Base-by-base conservation (phyloP, 2,329 filamentous ascomycete genomes). In the Monosporascus sp. region DNA sequence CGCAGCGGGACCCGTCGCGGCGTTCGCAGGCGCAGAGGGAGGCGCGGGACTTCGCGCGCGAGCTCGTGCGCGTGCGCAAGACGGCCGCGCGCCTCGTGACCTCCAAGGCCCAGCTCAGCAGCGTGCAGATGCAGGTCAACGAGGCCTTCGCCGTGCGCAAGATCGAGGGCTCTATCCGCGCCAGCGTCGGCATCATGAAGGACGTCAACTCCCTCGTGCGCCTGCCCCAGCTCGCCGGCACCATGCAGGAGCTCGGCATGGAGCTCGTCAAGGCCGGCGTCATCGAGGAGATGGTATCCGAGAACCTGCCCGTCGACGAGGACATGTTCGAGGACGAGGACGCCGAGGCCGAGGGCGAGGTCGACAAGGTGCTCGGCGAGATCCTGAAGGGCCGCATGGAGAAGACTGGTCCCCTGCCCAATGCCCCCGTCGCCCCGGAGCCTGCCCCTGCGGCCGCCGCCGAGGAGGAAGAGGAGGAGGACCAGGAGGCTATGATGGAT, bases 81-180 rank as follows among this genome's bases (percentile, higher is more conserved):
- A 86, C 91, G 58, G 81, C 80, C 19, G 74, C 79, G 31, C 85
- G 94, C 5, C 80, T 97, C 40, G 79, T 87, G 19, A 97, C 93
- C 0, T 88, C 87, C 64, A 95, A 95, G 69, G 94, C 94, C 2
- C 94, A 97, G 74, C 82, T 99, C 48, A 86, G 87, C 68, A 93
- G 88, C 61, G 93, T 99, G 44, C 87, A 93, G 72, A 96, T 97
- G 91, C 94, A 97, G 74, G 93, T 99, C 66, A 91, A 92, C 66
- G 93, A 97, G 75, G 92, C 94, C 1, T 97, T 97, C 71, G 89
- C 91, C 2, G 87, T 97, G 64, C 86, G 91, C 62, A 96, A 96
- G 78, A 97, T 99, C 59, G 92, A 97, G 73, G 93, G 92, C 46
- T 91, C 87, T 65, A 91, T 99, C 66, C 82, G 84, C 61, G 87